A percentile compares a stretch with the other conserved stretches of the same genome.
These are phyloP conservation scores for Pseudogymnoascus sp. DNA, from an alignment of 2,329 filamentous ascomycete genomes.

Conservation along the genomic window DNA sequence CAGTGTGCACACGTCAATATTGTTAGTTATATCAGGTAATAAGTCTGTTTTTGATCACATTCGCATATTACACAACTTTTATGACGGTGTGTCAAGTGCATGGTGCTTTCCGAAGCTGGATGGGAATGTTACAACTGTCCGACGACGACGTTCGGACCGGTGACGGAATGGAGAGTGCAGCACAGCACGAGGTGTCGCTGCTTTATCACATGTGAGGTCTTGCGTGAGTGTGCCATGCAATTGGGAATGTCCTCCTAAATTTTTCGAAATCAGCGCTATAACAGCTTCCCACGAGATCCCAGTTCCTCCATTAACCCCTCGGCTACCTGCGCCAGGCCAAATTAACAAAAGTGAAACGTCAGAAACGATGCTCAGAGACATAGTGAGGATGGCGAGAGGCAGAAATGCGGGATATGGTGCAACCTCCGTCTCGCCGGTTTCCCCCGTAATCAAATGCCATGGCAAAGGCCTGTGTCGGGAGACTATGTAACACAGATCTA, in stretches of 20 bases:
- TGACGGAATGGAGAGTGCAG: neutral
- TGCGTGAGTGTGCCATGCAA: neutral
- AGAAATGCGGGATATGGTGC: neutral
- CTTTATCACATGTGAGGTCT: neutral
- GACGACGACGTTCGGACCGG: neutral
- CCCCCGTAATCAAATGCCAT: neutral
- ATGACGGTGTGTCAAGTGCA: neutral
- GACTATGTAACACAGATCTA: slow-evolving; percentile 2
- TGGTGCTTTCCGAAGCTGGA: neutral
- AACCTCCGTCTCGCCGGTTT: neutral
- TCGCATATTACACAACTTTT: slow-evolving; percentile 3
- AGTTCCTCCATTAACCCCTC: neutral
- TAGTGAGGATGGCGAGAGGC: neutral
- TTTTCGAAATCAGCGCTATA: neutral
- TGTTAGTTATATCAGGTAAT: slow-evolving; percentile 5
- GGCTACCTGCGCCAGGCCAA: neutral
- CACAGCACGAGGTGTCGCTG: neutral
- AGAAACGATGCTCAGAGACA: neutral
- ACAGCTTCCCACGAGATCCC: neutral
- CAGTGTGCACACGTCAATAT: neutral
- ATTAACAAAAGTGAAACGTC: neutral
- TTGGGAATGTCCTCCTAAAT: neutral
- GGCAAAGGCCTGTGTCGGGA: neutral
- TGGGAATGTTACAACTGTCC: neutral
- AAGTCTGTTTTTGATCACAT: slow-evolving; percentile 5